Base-by-base conservation (phyloP, 1,284 basidiomycete species). In the Trichosporon sp. region DNA sequence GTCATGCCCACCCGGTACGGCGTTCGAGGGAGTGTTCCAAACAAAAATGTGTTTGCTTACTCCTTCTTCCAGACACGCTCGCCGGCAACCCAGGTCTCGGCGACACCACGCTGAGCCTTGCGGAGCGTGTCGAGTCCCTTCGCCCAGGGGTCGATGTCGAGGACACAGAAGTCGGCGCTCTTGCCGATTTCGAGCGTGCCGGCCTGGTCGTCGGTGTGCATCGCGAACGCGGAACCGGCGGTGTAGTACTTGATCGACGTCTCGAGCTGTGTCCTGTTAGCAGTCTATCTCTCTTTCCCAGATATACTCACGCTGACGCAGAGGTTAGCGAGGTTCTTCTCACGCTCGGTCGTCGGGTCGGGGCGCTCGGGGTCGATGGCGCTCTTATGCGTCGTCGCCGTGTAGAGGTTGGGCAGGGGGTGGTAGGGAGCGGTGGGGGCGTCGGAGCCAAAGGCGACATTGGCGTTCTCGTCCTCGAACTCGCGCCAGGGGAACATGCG, bases 401-500 rank as follows among this genome's bases (percentile, higher is more conserved):
- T 77, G 64, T 78, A 79, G 21, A 80, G 16, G 66, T 77, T 78
- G 0, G 79, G 78, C 14, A 78, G 63, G 48, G 73, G 43, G 54
- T 76, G 70, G 68, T 79, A 73, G 0, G 78, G 79, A 10, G 78
- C 76, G 3, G 76, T 76, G 8, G 79, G 79, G 0, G 77, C 76
- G 68, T 80, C 79, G 0, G 74, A 75, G 2, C 79, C 79, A 32
- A 80, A 77, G 11, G 79, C 79, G 37, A 80, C 72, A 4, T 74
- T 56, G 12, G 74, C 35, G 19, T 65, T 65, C 43, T 74, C 72
- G 11, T 78, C 74, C 40, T 68, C 70, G 54, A 76, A 79, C 63
- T 79, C 78, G 12, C 70, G 71, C 77, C 77, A 78, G 0, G 79
- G 76, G 68, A 78, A 80, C 37, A 71, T 74, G 65, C 77, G 76